These are phyloP conservation scores for Pugionium cornutum DNA, from an alignment of 345 rosid species.

Conservation along the genomic window DNA sequence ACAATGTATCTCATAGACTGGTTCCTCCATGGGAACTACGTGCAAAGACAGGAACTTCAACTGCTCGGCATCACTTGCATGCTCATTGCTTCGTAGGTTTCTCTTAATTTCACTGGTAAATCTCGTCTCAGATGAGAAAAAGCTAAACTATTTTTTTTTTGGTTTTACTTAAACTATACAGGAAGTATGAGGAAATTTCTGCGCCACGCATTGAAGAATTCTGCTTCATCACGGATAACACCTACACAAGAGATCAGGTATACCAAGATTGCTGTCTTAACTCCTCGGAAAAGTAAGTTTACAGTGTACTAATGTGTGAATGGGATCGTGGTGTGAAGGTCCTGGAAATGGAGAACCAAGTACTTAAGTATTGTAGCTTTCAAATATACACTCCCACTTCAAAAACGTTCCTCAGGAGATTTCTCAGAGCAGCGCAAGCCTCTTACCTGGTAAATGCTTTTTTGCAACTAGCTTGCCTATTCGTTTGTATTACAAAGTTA, in stretches of 20 bases:
- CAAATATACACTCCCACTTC: conserved; percentile 76
- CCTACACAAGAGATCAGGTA: conserved; percentile 80
- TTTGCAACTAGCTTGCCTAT: conserved; percentile 14
- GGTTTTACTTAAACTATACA: conserved; percentile 37
- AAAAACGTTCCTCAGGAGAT: conserved; percentile 91
- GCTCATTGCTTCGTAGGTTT: conserved; percentile 90
- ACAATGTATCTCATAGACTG: conserved; percentile 82
- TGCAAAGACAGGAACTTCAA: conserved; percentile 76
- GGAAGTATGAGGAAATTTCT: conserved; percentile 91
- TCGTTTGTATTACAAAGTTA: conserved; percentile 12
- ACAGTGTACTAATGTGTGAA: conserved; percentile 19
- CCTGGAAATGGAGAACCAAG: conserved; percentile 67
- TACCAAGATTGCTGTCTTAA: conserved; percentile 18
- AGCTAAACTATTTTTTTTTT: conserved; percentile 13
- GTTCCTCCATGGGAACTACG: conserved; percentile 73
- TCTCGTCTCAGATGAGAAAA: not conserved
- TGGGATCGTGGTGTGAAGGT: conserved; percentile 49
- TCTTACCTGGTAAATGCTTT: conserved; percentile 53
- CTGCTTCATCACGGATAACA: conserved; percentile 94
- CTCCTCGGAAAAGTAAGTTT: conserved; percentile 9
- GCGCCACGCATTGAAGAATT: conserved; percentile 92
- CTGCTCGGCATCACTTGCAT: conserved; percentile 95
- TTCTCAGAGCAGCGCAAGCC: conserved; percentile 85
- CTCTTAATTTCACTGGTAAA: conserved; percentile 11
- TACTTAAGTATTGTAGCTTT: conserved; percentile 65